A percentile compares a stretch with the other conserved stretches of the same genome.
phyloP scores from a whole-genome alignment of 2,329 filamentous ascomycete genomes.

The Beauveria asiatica region DNA sequence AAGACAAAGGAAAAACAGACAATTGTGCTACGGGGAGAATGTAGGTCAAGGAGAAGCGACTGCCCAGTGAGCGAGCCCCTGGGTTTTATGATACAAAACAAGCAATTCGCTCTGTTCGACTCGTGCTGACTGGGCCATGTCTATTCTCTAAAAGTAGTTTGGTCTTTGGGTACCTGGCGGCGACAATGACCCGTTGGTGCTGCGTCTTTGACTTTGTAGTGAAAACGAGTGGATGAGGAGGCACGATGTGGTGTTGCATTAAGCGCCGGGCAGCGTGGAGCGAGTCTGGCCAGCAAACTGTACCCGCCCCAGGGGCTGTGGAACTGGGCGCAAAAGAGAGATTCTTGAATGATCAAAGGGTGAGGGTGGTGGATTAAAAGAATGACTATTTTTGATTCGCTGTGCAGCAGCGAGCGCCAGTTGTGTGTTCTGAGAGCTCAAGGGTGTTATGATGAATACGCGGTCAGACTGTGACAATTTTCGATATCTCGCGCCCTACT shows the following conservation, averaged over 20 bases:
- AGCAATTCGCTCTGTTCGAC: not conserved
- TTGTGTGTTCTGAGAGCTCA: not conserved
- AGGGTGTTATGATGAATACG: not conserved
- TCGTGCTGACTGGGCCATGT: not conserved
- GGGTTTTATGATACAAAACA: not conserved
- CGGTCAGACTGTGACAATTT: not conserved
- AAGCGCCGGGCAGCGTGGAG: constrained; percentile 3
- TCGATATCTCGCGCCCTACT: too few relatives aligned
- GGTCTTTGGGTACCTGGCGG: not conserved
- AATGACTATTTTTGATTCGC: not conserved
- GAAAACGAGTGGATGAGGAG: constrained; percentile 4
- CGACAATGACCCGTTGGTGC: not conserved
- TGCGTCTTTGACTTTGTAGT: not conserved
- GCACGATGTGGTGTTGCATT: not conserved
- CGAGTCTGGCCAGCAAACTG: not conserved
- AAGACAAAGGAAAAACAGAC: constrained; percentile 8
- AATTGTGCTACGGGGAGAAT: not conserved
- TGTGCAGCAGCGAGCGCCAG: not conserved
- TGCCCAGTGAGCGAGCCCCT: not conserved
- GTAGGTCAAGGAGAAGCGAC: not conserved
- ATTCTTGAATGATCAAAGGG: not conserved
- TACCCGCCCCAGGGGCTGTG: not conserved
- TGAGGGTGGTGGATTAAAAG: not conserved
- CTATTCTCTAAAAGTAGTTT: not conserved
- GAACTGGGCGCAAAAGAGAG: not conserved